Base-by-base conservation (phyloP, 2,329 filamentous ascomycete species). In the Xylaria sp. region DNA sequence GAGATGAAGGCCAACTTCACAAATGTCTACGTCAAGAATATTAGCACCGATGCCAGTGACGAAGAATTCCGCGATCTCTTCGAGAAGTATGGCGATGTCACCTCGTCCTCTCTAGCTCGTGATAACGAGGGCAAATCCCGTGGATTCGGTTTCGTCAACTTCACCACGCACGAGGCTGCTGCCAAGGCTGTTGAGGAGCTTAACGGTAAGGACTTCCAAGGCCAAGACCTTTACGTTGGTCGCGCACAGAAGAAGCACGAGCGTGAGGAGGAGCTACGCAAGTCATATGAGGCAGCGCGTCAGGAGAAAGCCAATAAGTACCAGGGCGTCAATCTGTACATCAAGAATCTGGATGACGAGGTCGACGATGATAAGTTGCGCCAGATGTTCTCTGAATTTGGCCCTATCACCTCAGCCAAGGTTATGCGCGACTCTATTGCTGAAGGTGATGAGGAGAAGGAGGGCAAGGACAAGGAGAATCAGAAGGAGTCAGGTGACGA, bases 1-100 rank as follows among this genome's bases (percentile, higher is more conserved):
- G 96, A 99, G 88, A 99, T 99, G 95, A 99, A 99, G 91, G 96
- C 96, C 83, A 99, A 99, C 88, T 99, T 97, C 89, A 99, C 96
- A 87, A 99, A 99, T 83, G 91, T 99, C 83, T 99, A 99, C 85
- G 93, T 99, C 86, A 99, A 99, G 91, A 99, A 99, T 86, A 92
- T 99, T 76, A 89, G 90, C 77, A 79, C 85, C 42, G 95, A 97
- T 58, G 93, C 91, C 72, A 92, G 89, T 68, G 96, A 99, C 71
- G 94, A 98, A 9, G 92, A 98, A 80, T 98, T 99, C 90, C 93
- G 94, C 76, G 88, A 91, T 71, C 87, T 98, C 59, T 98, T 99
- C 77, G 93, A 96, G 87, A 90, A 90, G 83, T 97, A 89, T 78
- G 96, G 96, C 75, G 92, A 97, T 66, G 96, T 99, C 76, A 98